Evolutionary conservation across 2,329 filamentous ascomycete genomes (phyloP), one percentile per base, ranked within the genome.

Genomic region (Blastomyces gilchristii): DNA sequence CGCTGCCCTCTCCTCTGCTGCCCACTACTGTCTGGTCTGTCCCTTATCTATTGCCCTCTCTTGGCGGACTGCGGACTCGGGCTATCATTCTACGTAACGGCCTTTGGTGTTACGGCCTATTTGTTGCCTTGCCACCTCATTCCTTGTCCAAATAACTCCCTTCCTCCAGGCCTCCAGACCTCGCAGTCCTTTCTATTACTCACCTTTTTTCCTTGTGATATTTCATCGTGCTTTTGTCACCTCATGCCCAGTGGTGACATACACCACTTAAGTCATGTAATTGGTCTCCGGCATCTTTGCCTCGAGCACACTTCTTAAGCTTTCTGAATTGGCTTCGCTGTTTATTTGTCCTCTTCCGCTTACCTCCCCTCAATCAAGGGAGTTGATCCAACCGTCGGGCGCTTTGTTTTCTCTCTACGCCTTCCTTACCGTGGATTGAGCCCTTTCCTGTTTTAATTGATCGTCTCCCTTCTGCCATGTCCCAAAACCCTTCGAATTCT

Each of bases 401-500:
- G 18, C 43, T 47, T 9, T 47, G 43, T 45, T 47, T n/a, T 47
- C 18, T n/a, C 43, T 18, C 4, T 47, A 16, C 16, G 43, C 16
- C 43, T n/a, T 16, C 16, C 18, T 47, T 16, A 18, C 43, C 6
- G 43, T 47, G 18, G 18, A n/a, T 11, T 8, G 8, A 49, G 7
- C 45, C 45, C n/a, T 7, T 9, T 50, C 25, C 18, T 22, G 2
- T 25, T 3, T 50, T 12, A 22, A 50, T 14, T 50, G 47, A 14
- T 11, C 54, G 64, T 45, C 45, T 61, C 39, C 53, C 16, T 34
- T 22, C 18, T 60, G 41, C 63, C 64, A 82, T 81, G 79, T 75
- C 78, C 52, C 73, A 75, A 71, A 73, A 76, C 68, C 75, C 73
- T 61, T 71, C 72, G 7, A 74, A 73, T 59, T 73, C 75, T 58